Conservation (phyloP, 371 early-diverging fungal species). For the Mucor plumbeus region DNA sequence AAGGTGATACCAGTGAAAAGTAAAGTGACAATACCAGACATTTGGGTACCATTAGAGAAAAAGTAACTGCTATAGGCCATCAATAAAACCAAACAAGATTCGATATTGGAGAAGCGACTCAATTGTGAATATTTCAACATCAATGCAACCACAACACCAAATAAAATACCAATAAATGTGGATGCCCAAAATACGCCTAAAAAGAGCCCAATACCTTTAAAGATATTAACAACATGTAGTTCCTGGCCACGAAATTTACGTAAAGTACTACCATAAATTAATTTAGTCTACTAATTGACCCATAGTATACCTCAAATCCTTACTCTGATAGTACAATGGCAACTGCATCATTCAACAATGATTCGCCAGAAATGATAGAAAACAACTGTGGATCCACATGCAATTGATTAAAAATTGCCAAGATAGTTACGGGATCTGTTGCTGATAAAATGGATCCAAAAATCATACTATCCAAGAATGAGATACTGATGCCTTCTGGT, state of each 20-base stretch:
- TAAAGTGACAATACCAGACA: conserved; percentile 93
- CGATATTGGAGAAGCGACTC: conserved; percentile 78
- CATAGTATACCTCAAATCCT: conserved; percentile 18
- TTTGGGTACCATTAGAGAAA: conserved; percentile 83
- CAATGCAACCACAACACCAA: conserved; percentile 80
- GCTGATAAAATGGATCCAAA: conserved; percentile 94
- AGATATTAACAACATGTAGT: conserved; percentile 70
- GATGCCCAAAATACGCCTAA: conserved; percentile 84
- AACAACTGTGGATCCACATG: conserved; percentile 92
- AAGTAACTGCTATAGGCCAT: conserved; percentile 92
- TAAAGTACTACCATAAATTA: conserved; percentile 63
- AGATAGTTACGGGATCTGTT: conserved; percentile 95
- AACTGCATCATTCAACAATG: conserved; percentile 93
- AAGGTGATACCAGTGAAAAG: conserved; percentile 92
- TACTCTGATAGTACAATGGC: conserved; percentile 93
- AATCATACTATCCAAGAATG: conserved; percentile 89
- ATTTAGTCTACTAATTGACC: neutral
- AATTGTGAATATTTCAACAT: conserved; percentile 82
- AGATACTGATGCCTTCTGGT: conserved; percentile 66
- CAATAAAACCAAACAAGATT: conserved; percentile 82
- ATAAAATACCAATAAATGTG: conserved; percentile 78
- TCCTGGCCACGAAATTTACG: conserved; percentile 82
- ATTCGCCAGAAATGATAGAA: conserved; percentile 95
- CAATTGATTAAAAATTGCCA: conserved; percentile 91
- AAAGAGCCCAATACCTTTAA: conserved; percentile 77